Evolutionary conservation across 2,329 filamentous ascomycete genomes (phyloP).

Genomic region (Fusarium praegraminearum): DNA sequence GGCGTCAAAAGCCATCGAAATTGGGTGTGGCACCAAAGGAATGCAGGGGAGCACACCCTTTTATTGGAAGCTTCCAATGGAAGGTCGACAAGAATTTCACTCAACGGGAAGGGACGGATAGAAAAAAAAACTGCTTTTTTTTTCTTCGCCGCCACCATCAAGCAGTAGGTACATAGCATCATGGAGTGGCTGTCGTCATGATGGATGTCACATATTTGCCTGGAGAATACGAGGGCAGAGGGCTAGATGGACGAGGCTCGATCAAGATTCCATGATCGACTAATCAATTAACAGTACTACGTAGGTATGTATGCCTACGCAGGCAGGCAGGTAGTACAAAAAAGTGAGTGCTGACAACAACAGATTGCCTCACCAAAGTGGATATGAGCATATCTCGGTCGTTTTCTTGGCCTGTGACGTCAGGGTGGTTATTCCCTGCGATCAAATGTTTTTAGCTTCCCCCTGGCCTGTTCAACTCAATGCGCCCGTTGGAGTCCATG

Average conservation of each 20-base stretch:
- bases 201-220: conserved; percentile 9
- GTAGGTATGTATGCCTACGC: neutral
- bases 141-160: conserved; percentile 15
- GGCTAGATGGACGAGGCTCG: conserved; percentile 13
- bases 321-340: neutral
- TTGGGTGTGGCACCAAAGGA: conserved; percentile 24
- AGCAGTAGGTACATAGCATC: too few relatives aligned
- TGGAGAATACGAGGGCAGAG: conserved; percentile 22
- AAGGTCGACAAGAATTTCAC: conserved; percentile 16
- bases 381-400: conserved; percentile 24
- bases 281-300: neutral
- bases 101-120: conserved; percentile 11
- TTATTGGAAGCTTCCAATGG: conserved; percentile 9
- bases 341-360: conserved; percentile 6
- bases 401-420: conserved; percentile 40
- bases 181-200: conserved; percentile 10
- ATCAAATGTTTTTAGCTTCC: conserved; percentile 3
- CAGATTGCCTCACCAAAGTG: conserved; percentile 22
- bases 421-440: conserved; percentile 30
- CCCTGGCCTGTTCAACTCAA: conserved; percentile 7
- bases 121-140: conserved; percentile 3
- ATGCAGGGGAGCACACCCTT: conserved; percentile 31
- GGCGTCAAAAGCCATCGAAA: conserved; percentile 23
- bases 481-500: conserved; percentile 27
- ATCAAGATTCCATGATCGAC: conserved; percentile 17